Evolutionary conservation across 2,329 filamentous ascomycete species (phyloP), one percentile per base, ranked within the genome.

Genomic region (Fusarium odoratissimum): DNA sequence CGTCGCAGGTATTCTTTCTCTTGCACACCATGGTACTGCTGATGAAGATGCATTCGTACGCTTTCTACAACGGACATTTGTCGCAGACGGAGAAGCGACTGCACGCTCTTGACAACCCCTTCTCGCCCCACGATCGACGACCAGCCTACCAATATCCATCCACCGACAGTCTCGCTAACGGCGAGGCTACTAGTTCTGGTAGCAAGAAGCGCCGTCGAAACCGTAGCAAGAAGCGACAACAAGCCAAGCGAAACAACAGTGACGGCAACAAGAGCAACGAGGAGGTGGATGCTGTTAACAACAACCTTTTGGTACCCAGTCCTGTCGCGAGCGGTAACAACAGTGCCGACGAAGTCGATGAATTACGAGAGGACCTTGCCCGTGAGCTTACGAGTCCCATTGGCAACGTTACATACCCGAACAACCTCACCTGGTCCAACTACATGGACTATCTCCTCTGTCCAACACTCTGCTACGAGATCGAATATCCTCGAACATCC

Each of bases 41-140:
- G 56, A 99, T 99, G 96, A 99, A 99, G 86, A 96, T 98, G 91
- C 96, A 99, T 82, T 98, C 95, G 10, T 99, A 97, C 79, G 93
- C 94, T 30, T 99, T 98, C 82, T 99, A 99, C 85, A 98, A 98
- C 77, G 96, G 96, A 16, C 96, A 99, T 81, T 86, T 99, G 21
- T 93, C 92, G 75, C 94, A 96, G 81, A 97, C 94, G 0, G 90
- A 97, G 81, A 91, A 92, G 79, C 91, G 94, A 16, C 87, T 99
- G 17, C 90, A 89, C 62, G 90, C 90, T 44, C 91, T 99, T 38
- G 96, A 99, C 81, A 83, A 89, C 63, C 94, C 95, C n/a, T 41
- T 61, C 4, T 90, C 88, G 8, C 89, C 89, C 13, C 74, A 73
- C 8, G 91, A 91, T 56, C 90, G 90, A 75, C 89, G 87, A 7